A percentile compares a stretch with the other conserved stretches of the same genome.
Evolutionary conservation across 192 early-diverging fungal genomes (phyloP).

Genomic region (Phlyctochytrium arcticum): DNA sequence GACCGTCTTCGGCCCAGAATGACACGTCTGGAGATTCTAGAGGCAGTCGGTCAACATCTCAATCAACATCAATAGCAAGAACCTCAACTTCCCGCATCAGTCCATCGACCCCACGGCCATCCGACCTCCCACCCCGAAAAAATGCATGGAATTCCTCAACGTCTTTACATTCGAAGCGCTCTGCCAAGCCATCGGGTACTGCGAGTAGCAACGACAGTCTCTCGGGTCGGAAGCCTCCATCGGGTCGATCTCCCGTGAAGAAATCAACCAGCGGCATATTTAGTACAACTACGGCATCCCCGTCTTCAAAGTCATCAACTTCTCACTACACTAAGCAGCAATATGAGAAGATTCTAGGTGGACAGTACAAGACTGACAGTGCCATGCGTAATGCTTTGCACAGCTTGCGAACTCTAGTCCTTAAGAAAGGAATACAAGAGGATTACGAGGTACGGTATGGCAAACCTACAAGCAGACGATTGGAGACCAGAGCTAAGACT

Average conservation of each 20-base stretch:
- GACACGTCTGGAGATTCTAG: too few relatives aligned
- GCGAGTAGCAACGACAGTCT: too few relatives aligned
- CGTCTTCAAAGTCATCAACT: background rate
- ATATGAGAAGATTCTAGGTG: slow-evolving; percentile 47
- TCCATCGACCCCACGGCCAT: too few relatives aligned
- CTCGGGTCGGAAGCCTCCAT: background rate
- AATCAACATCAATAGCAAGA: too few relatives aligned
- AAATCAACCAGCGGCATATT: background rate
- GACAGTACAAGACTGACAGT: slow-evolving; percentile 50
- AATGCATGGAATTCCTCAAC: slow-evolving; percentile 25
- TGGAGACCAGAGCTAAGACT: background rate
- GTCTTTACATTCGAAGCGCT: slow-evolving; percentile 10
- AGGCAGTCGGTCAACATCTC: too few relatives aligned
- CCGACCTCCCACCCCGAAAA: background rate
- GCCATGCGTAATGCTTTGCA: slow-evolving; percentile 52
- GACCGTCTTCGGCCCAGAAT: too few relatives aligned
- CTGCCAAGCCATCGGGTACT: background rate
- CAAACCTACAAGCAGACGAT: too few relatives aligned
- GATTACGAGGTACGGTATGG: too few relatives aligned
- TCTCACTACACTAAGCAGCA: background rate
- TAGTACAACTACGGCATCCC: background rate
- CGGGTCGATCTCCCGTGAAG: background rate
- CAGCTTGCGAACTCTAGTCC: slow-evolving; percentile 51
- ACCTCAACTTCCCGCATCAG: too few relatives aligned
- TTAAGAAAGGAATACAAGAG: slow-evolving; percentile 59